These are phyloP conservation scores for Citrus hindsii DNA, from an alignment of 345 rosid species.

Conservation along the genomic window DNA sequence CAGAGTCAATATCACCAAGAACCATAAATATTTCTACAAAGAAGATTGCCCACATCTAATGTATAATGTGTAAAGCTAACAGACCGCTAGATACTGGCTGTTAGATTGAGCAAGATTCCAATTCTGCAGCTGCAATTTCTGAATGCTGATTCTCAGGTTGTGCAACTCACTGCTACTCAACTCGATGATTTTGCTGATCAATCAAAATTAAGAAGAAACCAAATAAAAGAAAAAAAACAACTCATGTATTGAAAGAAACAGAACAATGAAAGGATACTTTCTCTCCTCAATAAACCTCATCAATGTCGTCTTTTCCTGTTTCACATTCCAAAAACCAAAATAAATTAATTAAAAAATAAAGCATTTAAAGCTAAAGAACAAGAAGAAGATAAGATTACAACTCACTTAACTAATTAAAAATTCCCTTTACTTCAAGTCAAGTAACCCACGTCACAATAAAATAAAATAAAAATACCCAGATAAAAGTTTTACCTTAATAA, in stretches of 20 bases:
- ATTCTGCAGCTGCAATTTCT: constrained; percentile 56
- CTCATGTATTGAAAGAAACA: not conserved
- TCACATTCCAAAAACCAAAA: not conserved
- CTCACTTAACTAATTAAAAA: not conserved
- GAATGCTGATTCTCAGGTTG: constrained; percentile 37
- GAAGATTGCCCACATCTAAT: not conserved
- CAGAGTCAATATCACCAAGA: not conserved
- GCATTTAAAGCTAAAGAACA: not conserved
- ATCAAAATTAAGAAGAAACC: constrained; percentile 29
- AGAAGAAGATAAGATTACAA: not conserved
- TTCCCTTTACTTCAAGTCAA: not conserved
- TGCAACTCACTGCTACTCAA: constrained; percentile 48
- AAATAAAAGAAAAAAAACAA: not conserved
- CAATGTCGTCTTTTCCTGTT: constrained; percentile 62
- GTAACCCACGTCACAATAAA: not conserved
- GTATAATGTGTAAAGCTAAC: constrained; percentile 16
- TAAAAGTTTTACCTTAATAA: constrained; percentile 36
- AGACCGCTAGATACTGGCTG: constrained; percentile 52
- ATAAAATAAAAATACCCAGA: not conserved
- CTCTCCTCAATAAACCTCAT: constrained; percentile 63
- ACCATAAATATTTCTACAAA: not conserved
- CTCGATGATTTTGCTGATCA: constrained; percentile 49
- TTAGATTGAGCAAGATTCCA: constrained; percentile 62
- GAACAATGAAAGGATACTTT: constrained; percentile 57
- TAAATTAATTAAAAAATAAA: not conserved